Evolutionary conservation across 768 basidiomycete species (phyloP).

Genomic region (Gautieria morchelliformis): DNA sequence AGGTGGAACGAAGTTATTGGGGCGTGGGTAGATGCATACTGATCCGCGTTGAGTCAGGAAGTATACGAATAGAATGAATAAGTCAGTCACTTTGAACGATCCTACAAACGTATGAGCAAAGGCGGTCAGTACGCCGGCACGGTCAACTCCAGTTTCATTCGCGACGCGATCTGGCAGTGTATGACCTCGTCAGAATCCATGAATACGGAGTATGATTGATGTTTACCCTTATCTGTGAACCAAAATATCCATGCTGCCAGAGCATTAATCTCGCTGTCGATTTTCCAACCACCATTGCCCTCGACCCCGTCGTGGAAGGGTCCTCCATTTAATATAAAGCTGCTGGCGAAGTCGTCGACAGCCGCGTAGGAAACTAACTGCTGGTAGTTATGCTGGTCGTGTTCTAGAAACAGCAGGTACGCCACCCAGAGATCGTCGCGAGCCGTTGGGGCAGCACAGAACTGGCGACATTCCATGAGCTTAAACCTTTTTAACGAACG

Average conservation of each 20-base stretch:
- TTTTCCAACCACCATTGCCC: slow-evolving; percentile 44
- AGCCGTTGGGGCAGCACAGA: background rate
- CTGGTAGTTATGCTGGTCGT: slow-evolving; percentile 53
- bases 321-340: slow-evolving; percentile 27
- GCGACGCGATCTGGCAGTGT: slow-evolving; percentile 17
- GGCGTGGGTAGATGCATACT: background rate
- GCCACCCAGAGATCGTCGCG: slow-evolving; percentile 36
- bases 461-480: background rate
- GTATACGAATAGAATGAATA: slow-evolving; percentile 8
- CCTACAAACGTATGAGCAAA: slow-evolving; percentile 8
- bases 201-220: slow-evolving; percentile 4
- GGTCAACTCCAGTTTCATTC: slow-evolving; percentile 16
- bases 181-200: background rate
- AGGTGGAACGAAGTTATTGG: slow-evolving; percentile 18
- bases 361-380: slow-evolving; percentile 44
- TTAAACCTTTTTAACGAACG: background rate
- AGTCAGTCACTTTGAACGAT: slow-evolving; percentile 16
- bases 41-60: background rate
- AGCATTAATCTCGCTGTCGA: slow-evolving; percentile 37
- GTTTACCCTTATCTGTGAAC: slow-evolving; percentile 44
- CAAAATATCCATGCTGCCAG: slow-evolving; percentile 57
- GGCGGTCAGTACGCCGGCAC: slow-evolving; percentile 18
- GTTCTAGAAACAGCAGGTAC: slow-evolving; percentile 52
- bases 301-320: slow-evolving; percentile 33
- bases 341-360: slow-evolving; percentile 35